These are phyloP conservation scores for Chlamydomonas sphaeroides DNA, from an alignment of 139 green algal species.

Conservation along the genomic window DNA sequence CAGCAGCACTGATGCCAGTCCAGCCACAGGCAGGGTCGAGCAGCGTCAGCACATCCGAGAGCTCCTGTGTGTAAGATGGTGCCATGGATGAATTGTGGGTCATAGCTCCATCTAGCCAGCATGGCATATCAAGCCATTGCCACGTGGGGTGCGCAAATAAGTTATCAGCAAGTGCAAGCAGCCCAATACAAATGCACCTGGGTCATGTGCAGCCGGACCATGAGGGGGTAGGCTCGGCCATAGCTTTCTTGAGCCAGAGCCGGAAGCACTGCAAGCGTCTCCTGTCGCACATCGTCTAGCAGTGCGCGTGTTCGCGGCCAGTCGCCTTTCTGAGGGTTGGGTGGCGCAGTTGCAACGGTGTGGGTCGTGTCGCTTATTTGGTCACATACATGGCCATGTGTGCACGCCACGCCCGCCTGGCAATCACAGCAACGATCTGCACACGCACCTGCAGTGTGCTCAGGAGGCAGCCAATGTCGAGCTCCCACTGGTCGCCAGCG, in stretches of 20 bases:
- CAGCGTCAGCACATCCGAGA: constrained; percentile 49
- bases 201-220: constrained; percentile 91
- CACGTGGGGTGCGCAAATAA: too few relatives aligned
- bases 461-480: constrained; percentile 39
- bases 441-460: constrained; percentile 32
- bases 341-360: too few relatives aligned
- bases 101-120: too few relatives aligned
- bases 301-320: background rate
- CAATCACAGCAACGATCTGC: too few relatives aligned
- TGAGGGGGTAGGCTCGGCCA: constrained; percentile 84
- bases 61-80: constrained; percentile 62
- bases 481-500: constrained; percentile 70
- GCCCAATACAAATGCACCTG: too few relatives aligned
- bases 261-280: constrained; percentile 78
- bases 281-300: constrained; percentile 43
- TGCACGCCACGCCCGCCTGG: too few relatives aligned
- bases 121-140: too few relatives aligned
- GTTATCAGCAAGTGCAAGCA: too few relatives aligned
- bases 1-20: background rate
- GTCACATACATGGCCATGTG: too few relatives aligned
- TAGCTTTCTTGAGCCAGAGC: constrained; percentile 88
- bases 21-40: constrained; percentile 20
- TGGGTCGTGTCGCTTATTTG: too few relatives aligned
- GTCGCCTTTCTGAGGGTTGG: constrained; percentile 8
- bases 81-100: too few relatives aligned